phyloP scores from a whole-genome alignment of 805 yeast species.

The Kuraishia borneana region DNA sequence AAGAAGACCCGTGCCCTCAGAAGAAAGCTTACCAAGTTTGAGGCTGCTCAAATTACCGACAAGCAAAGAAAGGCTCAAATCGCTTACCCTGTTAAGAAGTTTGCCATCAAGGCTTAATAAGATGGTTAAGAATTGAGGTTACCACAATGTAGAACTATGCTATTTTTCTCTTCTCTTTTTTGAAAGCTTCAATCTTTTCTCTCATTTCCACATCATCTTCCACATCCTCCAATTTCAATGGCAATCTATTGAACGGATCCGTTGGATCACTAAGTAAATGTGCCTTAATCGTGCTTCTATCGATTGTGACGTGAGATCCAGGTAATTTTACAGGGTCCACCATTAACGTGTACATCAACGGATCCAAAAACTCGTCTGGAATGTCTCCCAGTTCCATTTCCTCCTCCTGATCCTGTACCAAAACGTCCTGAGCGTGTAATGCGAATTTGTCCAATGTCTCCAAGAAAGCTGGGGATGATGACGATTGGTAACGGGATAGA shows the following conservation, averaged over 20 bases:
- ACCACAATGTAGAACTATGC: background rate
- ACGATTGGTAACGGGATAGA: slow-evolving; percentile 36
- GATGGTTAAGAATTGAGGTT: background rate
- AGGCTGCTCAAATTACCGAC: slow-evolving; percentile 71
- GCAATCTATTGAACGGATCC: slow-evolving; percentile 94
- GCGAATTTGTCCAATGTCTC: slow-evolving; percentile 44
- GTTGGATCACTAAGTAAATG: slow-evolving; percentile 91
- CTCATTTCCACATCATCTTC: slow-evolving; percentile 65
- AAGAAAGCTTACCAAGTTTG: slow-evolving; percentile 86
- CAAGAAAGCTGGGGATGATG: slow-evolving; percentile 41
- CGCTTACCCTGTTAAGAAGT: slow-evolving; percentile 98
- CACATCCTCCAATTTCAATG: slow-evolving; percentile 82
- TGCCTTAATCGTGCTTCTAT: slow-evolving; percentile 83
- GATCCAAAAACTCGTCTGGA: slow-evolving; percentile 96
- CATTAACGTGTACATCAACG: slow-evolving; percentile 93
- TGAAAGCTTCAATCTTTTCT: slow-evolving; percentile 48
- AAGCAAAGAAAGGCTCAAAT: slow-evolving; percentile 85
- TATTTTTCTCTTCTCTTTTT: slow-evolving; percentile 21
- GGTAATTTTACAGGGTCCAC: slow-evolving; percentile 95
- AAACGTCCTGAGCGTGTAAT: slow-evolving; percentile 48
- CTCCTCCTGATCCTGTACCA: slow-evolving; percentile 61
- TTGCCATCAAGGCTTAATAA: slow-evolving; percentile 93
- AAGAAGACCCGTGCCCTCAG: slow-evolving; percentile 99
- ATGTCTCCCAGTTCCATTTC: slow-evolving; percentile 84
- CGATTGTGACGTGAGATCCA: slow-evolving; percentile 73